Evolutionary conservation across 176 grass and related monocot genomes (phyloP).

Genomic region (Eragrostis nindensis): DNA sequence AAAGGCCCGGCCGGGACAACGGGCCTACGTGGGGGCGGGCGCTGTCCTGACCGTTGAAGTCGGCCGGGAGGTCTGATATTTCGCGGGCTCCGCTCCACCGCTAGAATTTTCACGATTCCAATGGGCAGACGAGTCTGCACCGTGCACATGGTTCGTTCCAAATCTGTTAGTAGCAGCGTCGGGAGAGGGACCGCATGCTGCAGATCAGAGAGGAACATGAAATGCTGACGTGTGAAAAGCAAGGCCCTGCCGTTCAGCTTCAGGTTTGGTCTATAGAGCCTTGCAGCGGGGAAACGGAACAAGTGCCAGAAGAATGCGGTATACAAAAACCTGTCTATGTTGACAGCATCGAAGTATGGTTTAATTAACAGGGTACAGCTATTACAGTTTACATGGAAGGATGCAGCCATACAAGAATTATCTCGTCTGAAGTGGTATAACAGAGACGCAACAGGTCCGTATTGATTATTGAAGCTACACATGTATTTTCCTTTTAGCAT

Average conservation of each 20-base stretch:
- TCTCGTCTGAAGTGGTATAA: neutral
- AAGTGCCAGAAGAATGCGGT: neutral
- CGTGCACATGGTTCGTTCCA: constrained; percentile 19
- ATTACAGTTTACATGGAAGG: too few species aligned
- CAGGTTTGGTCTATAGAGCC: neutral
- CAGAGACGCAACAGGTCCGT: neutral
- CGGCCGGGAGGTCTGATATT: constrained; percentile 6
- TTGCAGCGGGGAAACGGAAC: neutral
- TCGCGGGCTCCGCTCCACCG: neutral
- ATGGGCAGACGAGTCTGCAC: constrained; percentile 21
- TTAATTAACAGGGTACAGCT: neutral
- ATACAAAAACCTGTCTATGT: neutral
- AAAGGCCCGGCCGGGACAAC: neutral
- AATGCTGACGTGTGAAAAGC: neutral
- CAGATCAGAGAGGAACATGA: neutral
- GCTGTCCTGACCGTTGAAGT: constrained; percentile 18
- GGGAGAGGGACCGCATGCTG: neutral
- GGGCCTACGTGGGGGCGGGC: neutral
- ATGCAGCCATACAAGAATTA: neutral
- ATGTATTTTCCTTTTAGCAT: neutral
- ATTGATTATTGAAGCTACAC: neutral
- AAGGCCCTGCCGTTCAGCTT: neutral
- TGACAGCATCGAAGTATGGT: neutral
- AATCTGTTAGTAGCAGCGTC: neutral
- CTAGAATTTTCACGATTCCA: neutral